These are phyloP conservation scores for Sarocladiaceae sp. DNA, from an alignment of 2,329 filamentous ascomycete genomes.

Conservation along the genomic window DNA sequence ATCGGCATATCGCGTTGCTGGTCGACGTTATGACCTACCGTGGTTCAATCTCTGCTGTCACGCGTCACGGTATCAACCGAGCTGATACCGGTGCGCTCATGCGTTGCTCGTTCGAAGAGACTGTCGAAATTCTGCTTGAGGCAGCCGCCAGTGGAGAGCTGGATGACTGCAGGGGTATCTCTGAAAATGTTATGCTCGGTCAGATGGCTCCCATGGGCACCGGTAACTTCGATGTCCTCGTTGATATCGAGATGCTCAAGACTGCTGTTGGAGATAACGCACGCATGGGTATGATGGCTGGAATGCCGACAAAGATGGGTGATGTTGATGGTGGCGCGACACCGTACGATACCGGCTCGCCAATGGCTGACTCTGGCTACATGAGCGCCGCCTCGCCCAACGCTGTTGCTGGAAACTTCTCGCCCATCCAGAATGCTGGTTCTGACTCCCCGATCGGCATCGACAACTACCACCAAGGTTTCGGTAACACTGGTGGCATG, in stretches of 20 bases:
- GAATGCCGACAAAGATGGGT: conserved; percentile 68
- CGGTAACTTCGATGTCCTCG: conserved; percentile 86
- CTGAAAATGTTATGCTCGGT: conserved; percentile 97
- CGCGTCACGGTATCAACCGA: conserved; percentile 96
- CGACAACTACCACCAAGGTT: conserved; percentile 51
- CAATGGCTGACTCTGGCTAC: conserved; percentile 66
- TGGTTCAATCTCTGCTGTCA: conserved; percentile 90
- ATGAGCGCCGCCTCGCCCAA: conserved; percentile 57
- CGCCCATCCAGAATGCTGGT: conserved; percentile 68
- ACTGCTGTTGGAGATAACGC: conserved; percentile 92
- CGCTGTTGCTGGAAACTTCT: conserved; percentile 55
- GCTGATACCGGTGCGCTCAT: conserved; percentile 96
- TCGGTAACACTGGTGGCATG: conserved; percentile 44
- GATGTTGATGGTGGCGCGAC: conserved; percentile 80
- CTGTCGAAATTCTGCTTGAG: conserved; percentile 94
- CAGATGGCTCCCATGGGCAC: conserved; percentile 97
- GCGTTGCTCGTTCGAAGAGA: conserved; percentile 99
- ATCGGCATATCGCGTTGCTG: conserved; percentile 89
- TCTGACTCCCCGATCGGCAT: conserved; percentile 67
- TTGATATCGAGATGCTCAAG: conserved; percentile 93
- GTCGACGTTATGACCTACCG: conserved; percentile 98
- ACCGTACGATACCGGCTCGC: conserved; percentile 85
- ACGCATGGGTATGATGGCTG: conserved; percentile 73
- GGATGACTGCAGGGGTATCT: conserved; percentile 96
- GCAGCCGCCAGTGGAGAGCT: conserved; percentile 91